These are phyloP conservation scores for Amylocarpus encephaloides DNA, from an alignment of 2,329 filamentous ascomycete genomes.

Conservation along the genomic window DNA sequence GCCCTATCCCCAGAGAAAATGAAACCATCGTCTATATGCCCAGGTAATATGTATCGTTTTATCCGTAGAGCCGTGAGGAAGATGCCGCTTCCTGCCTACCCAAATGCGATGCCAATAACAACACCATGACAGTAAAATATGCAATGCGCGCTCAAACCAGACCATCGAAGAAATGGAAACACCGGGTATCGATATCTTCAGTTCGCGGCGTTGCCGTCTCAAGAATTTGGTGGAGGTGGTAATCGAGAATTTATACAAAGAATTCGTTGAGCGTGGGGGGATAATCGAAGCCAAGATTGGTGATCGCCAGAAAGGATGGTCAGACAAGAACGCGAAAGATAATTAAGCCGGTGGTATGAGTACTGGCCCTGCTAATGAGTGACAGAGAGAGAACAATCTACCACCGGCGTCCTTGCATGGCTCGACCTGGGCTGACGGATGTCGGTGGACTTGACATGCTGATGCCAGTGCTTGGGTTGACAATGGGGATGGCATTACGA, in stretches of 20 bases:
- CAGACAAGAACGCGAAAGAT: constrained; percentile 28
- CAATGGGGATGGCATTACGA: constrained; percentile 94
- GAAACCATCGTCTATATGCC: constrained; percentile 33
- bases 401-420: constrained; percentile 40
- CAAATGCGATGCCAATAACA: constrained; percentile 28
- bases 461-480: constrained; percentile 89
- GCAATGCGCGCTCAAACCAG: constrained; percentile 32
- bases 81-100: constrained; percentile 31
- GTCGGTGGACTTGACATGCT: constrained; percentile 83
- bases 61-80: constrained; percentile 28
- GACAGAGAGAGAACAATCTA: constrained; percentile 24
- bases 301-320: constrained; percentile 26
- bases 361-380: constrained; percentile 18
- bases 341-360: constrained; percentile 25
- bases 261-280: constrained; percentile 29
- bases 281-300: constrained; percentile 15
- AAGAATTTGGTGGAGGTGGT: constrained; percentile 26
- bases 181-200: constrained; percentile 32
- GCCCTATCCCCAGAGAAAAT: constrained; percentile 25
- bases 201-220: constrained; percentile 28
- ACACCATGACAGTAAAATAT: constrained; percentile 32
- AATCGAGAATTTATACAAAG: constrained; percentile 30
- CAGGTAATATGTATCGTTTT: constrained; percentile 27
- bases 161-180: constrained; percentile 24
- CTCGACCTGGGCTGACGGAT: constrained; percentile 56